Evolutionary conservation across 345 rosid genomes (phyloP).

Genomic region (Viola odorata): DNA sequence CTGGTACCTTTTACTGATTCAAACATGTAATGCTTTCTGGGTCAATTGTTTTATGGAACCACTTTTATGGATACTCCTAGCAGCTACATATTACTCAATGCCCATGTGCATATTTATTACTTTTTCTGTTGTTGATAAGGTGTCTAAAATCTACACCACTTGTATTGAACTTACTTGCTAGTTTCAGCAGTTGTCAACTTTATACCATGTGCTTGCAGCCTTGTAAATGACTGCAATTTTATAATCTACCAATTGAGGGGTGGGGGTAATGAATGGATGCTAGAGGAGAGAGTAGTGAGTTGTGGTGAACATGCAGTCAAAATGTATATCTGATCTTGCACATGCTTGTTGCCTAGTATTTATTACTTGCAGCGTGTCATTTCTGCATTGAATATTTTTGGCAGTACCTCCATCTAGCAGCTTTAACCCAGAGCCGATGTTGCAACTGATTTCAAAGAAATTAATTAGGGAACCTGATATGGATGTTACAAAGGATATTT

Average conservation of each 20-base stretch:
- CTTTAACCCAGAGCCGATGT: not conserved
- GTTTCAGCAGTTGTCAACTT: constrained; percentile 2
- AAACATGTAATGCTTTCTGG: constrained; percentile 8
- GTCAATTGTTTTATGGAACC: constrained; percentile 11
- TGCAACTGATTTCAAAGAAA: too few species aligned
- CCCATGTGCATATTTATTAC: constrained; percentile 44
- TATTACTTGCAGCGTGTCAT: not conserved
- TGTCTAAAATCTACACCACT: not conserved
- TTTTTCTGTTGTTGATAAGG: constrained; percentile 18
- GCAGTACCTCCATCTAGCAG: not conserved
- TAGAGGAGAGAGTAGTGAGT: not conserved
- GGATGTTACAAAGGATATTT: too few species aligned
- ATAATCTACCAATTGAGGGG: too few species aligned
- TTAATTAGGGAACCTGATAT: too few species aligned
- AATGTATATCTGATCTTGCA: not conserved
- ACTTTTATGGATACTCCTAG: constrained; percentile 21
- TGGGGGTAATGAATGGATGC: too few species aligned
- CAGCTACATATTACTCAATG: constrained; percentile 2
- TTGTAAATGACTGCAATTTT: not conserved
- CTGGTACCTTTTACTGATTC: too few species aligned
- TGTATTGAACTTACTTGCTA: constrained; percentile 14
- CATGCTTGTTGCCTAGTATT: not conserved
- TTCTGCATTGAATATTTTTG: not conserved
- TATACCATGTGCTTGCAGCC: constrained; percentile 2
- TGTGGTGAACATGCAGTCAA: not conserved